These are phyloP conservation scores for Geotrichum ghanense DNA, from an alignment of 805 yeast species.

Conservation along the genomic window DNA sequence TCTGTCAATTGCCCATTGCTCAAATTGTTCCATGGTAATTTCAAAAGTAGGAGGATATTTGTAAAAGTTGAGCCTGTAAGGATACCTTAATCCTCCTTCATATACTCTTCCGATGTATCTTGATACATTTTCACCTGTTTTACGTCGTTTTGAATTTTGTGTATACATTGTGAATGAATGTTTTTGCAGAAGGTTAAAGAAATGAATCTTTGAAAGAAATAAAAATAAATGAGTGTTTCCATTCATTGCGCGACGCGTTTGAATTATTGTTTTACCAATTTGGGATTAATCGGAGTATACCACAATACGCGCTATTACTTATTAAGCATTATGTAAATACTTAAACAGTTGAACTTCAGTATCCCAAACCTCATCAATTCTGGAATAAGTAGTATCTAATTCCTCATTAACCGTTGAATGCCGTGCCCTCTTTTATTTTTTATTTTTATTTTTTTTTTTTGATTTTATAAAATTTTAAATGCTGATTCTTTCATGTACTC, in stretches of 20 bases:
- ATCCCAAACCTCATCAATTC: too few relatives aligned
- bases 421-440: background rate
- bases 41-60: conserved; percentile 69
- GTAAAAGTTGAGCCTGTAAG: conserved; percentile 63
- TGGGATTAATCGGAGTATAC: too few relatives aligned
- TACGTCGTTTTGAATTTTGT: conserved; percentile 16
- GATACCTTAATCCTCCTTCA: conserved; percentile 25
- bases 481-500: too few relatives aligned
- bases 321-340: too few relatives aligned
- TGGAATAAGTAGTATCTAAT: too few relatives aligned
- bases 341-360: too few relatives aligned
- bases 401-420: background rate
- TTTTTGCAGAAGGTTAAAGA: too few relatives aligned
- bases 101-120: conserved; percentile 27
- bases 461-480: too few relatives aligned
- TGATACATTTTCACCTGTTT: conserved; percentile 25
- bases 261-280: too few relatives aligned
- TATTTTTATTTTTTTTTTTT: background rate
- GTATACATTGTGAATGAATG: conserved; percentile 18
- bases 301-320: too few relatives aligned
- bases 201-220: too few relatives aligned
- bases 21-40: conserved; percentile 86
- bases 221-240: background rate
- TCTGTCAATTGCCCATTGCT: conserved; percentile 91
- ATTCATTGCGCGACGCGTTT: too few relatives aligned